These are phyloP conservation scores for Chalciporus chontae DNA, from an alignment of 768 basidiomycete genomes.

Conservation along the genomic window DNA sequence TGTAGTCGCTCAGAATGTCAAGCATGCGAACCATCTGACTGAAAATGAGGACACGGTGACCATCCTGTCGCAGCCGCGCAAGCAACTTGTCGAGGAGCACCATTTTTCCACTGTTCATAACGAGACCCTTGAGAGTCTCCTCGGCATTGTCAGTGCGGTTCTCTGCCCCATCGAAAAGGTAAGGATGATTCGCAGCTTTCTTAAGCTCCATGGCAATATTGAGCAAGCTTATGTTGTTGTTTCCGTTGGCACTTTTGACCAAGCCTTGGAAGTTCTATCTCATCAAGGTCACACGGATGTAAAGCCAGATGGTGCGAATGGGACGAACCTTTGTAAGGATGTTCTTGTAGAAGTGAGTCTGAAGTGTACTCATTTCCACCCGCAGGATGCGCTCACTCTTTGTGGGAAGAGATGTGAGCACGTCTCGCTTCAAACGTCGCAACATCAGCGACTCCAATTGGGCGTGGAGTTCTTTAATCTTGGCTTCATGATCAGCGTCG, in stretches of 20 bases:
- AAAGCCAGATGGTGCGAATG: neutral
- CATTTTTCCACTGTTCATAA: conserved; percentile 99
- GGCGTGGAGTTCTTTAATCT: conserved; percentile 93
- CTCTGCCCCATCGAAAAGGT: conserved; percentile 96
- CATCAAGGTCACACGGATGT: conserved; percentile 4
- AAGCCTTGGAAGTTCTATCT: conserved; percentile 88
- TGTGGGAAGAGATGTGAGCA: conserved; percentile 91
- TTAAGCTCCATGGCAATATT: conserved; percentile 99
- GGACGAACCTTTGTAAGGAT: conserved; percentile 79
- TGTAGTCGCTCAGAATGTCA: conserved; percentile 97
- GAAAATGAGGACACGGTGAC: conserved; percentile 97
- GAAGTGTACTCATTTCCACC: conserved; percentile 95
- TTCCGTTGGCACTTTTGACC: conserved; percentile 83
- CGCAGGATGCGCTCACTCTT: conserved; percentile 98
- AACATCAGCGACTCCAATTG: conserved; percentile 95
- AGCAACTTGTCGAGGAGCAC: conserved; percentile 96
- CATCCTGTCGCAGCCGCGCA: conserved; percentile 82
- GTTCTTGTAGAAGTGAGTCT: conserved; percentile 98
- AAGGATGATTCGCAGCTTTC: conserved; percentile 98
- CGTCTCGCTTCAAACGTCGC: conserved; percentile 90
- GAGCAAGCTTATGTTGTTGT: conserved; percentile 89
- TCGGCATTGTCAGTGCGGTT: conserved; percentile 55
- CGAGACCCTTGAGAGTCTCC: conserved; percentile 90
- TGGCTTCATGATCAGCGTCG: conserved; percentile 88
- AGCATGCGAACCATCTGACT: conserved; percentile 99